phyloP scores from a whole-genome alignment of 1,284 basidiomycete genomes.

The Papiliotrema nemorosa region DNA sequence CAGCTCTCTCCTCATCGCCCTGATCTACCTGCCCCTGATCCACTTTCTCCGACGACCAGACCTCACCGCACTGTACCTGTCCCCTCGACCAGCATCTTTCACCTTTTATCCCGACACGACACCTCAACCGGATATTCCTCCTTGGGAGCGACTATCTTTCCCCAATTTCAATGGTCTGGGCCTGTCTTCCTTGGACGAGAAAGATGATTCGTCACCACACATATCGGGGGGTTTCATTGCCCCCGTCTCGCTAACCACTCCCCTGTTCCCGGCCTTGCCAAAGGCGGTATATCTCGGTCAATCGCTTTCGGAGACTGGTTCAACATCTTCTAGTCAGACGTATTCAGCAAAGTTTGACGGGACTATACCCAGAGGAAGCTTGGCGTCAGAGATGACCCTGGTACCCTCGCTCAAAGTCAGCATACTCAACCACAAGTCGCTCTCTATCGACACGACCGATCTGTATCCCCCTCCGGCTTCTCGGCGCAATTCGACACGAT shows the following conservation, averaged over 20 bases:
- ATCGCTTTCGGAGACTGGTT: no score
- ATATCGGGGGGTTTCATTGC: not conserved
- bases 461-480: no score
- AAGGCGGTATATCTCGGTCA: not conserved
- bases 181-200: not conserved
- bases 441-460: not conserved
- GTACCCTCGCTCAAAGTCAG: not conserved
- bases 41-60: constrained; percentile 17
- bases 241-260: not conserved
- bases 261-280: not conserved
- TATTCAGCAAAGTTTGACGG: no score
- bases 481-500: no score
- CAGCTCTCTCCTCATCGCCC: constrained; percentile 12
- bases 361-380: no score
- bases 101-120: not conserved
- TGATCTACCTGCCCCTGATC: constrained; percentile 16
- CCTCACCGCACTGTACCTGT: constrained; percentile 6
- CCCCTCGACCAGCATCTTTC: not conserved
- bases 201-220: not conserved
- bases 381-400: not conserved
- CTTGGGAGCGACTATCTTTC: constrained; percentile 19
- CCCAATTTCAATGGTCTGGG: constrained; percentile 9
- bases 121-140: constrained; percentile 5
- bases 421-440: not conserved
- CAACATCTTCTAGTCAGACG: no score